Conservation (phyloP, 306 rosid genomes). For the Clitoria ternatea region DNA sequence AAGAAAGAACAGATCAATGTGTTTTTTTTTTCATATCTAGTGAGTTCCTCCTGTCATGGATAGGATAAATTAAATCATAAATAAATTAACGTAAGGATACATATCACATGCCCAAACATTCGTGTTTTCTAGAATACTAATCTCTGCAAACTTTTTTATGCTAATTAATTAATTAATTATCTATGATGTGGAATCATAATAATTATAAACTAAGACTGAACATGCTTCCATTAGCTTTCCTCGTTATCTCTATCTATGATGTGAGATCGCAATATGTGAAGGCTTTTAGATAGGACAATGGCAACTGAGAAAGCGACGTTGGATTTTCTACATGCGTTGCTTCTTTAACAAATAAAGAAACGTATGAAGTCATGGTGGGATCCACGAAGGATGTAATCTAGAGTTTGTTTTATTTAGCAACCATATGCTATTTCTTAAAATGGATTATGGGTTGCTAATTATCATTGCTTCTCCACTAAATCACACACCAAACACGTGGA, state of each 20-base stretch:
- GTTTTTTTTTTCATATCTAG: neutral
- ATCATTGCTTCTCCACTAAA: neutral
- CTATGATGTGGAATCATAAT: neutral
- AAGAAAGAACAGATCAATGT: neutral
- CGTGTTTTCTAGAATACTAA: neutral
- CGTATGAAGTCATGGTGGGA: neutral
- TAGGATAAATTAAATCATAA: neutral
- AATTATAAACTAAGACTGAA: neutral
- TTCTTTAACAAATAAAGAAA: neutral
- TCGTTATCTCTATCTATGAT: neutral
- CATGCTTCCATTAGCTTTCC: neutral
- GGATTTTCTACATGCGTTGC: slow-evolving; percentile 13
- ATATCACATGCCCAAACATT: neutral
- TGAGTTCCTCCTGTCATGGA: neutral
- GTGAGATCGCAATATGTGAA: neutral
- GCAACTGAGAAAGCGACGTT: slow-evolving; percentile 16
- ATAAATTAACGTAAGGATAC: neutral
- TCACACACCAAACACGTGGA: slow-evolving; percentile 21
- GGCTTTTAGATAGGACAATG: neutral
- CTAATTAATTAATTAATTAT: neutral
- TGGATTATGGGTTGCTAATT: neutral
- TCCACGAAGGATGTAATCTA: slow-evolving; percentile 3
- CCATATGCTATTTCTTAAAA: neutral
- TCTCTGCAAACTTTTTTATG: slow-evolving; percentile 3
- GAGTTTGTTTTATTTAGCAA: neutral